A percentile compares a stretch with the other conserved stretches of the same genome.
Conservation (phyloP, 441 rosid genomes). For the Capsella rubella region DNA sequence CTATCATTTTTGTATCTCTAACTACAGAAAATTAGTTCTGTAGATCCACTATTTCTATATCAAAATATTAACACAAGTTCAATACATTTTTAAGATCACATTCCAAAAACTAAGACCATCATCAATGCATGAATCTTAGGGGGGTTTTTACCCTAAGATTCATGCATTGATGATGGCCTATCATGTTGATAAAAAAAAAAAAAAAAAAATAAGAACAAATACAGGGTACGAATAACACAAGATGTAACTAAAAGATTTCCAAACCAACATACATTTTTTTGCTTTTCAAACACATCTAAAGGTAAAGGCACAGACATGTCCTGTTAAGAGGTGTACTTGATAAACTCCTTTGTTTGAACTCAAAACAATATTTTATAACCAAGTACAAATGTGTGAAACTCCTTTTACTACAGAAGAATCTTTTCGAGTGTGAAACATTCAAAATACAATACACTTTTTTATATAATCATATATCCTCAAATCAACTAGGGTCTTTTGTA, state of each 20-base stretch:
- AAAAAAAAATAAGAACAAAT: neutral
- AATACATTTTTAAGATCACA: neutral
- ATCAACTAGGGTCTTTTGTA: conserved; percentile 19
- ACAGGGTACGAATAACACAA: neutral
- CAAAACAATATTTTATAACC: neutral
- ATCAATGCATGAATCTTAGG: no score
- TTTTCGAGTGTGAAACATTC: conserved; percentile 11
- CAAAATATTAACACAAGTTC: neutral
- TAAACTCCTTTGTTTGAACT: neutral
- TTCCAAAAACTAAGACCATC: no score
- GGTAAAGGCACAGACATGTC: neutral
- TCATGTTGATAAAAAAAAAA: neutral
- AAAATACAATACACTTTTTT: conserved; percentile 4
- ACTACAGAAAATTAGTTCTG: no score
- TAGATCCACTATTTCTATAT: neutral
- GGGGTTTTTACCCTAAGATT: no score
- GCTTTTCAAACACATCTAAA: neutral
- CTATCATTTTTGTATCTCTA: neutral
- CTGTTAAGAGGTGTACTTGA: neutral
- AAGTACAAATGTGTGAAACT: neutral
- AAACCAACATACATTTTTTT: neutral
- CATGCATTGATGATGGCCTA: no score
- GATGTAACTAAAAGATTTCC: neutral
- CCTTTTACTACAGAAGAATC: conserved; percentile 1
- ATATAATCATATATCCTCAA: conserved; percentile 22